Percentiles rank a stretch among this genome's conserved stretches.
Conservation (phyloP, 768 basidiomycete genomes). For the Glaciozyma martinii region DNA sequence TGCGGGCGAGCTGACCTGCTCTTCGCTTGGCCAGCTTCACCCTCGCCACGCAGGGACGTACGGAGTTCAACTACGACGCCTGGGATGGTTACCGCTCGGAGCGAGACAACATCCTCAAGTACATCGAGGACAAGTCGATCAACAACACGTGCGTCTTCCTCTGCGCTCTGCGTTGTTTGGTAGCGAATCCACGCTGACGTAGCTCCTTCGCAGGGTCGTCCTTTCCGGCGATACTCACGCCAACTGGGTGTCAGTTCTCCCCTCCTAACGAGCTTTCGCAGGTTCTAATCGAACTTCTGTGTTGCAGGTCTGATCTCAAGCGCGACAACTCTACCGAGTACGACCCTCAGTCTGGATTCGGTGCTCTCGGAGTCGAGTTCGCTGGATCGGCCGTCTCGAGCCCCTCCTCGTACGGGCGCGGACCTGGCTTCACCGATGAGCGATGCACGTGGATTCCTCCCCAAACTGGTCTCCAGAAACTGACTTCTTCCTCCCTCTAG, state of each 20-base stretch:
- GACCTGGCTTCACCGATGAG: not conserved
- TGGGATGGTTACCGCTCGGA: slow-evolving; percentile 54
- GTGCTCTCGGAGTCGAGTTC: slow-evolving; percentile 54
- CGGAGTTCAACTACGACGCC: slow-evolving; percentile 42
- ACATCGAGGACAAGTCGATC: slow-evolving; percentile 49
- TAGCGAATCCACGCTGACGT: too few relatives aligned
- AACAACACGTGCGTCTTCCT: not conserved
- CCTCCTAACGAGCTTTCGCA: too few relatives aligned
- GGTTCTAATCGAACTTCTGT: too few relatives aligned
- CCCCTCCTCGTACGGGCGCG: slow-evolving; percentile 39
- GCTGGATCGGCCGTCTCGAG: slow-evolving; percentile 56
- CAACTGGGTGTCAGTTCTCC: slow-evolving; percentile 55
- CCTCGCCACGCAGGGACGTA: slow-evolving; percentile 40
- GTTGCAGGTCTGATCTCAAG: slow-evolving; percentile 1
- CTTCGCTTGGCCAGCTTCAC: slow-evolving; percentile 38
- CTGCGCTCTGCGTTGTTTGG: too few relatives aligned
- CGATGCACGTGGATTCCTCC: not conserved
- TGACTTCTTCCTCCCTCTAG: too few relatives aligned
- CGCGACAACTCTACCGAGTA: slow-evolving; percentile 42
- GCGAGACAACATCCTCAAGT: slow-evolving; percentile 48
- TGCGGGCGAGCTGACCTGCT: too few relatives aligned
- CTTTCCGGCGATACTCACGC: slow-evolving; percentile 58
- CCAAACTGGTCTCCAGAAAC: too few relatives aligned
- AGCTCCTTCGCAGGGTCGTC: slow-evolving; percentile 47
- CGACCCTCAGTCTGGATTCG: slow-evolving; percentile 46